Evolutionary conservation across 179 eudicot genomes (phyloP), one percentile per base, ranked within the genome.

Genomic region (Drosera spatulata): DNA sequence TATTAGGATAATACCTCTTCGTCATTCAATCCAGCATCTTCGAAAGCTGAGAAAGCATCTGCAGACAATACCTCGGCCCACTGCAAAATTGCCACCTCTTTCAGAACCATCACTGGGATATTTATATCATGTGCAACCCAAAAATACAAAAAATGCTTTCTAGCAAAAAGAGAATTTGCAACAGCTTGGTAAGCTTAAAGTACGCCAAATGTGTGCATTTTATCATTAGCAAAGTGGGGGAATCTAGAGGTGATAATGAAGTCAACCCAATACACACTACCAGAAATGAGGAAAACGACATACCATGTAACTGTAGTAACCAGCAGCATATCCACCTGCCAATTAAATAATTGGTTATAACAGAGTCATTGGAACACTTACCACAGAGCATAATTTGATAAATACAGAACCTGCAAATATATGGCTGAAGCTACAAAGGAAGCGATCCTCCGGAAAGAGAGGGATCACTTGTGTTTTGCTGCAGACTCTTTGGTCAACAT

Each of bases 21-120:
- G 60, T 91, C 68, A 62, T 87, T 66, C 75, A 95, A 66, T 40
- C 99, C 99, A 69, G 72, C 95, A 71, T 91, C 99, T 79, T 95
- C 99, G 79, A 95, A 95, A 48, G 99, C 97, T 1, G 97, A 91
- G 75, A 91, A 95, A 63, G 99, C 97, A 82, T 95, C 99, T 15
- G 95, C 91, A 56, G 99, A 91, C 65, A 95, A 75, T n/a, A 95
- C 99, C 82, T 95, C 99, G 39, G 97, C 99, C 99, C 99, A 95
- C 99, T 95, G 89, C 77, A 83, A 71, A 49, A 68, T 56, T 52
- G 11, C 15, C 69, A 39, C 55, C 43, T 33, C 56, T 48, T 53
- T 68, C 44, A 65, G 55, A 46, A 58, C 33, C 33, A 22, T 22
- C 33, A 22, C 33, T 22, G 33, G 33, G 33, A 22, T 22, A 22